These are phyloP conservation scores for Gastrolobium bilobum DNA, from an alignment of 306 rosid species.

Conservation along the genomic window DNA sequence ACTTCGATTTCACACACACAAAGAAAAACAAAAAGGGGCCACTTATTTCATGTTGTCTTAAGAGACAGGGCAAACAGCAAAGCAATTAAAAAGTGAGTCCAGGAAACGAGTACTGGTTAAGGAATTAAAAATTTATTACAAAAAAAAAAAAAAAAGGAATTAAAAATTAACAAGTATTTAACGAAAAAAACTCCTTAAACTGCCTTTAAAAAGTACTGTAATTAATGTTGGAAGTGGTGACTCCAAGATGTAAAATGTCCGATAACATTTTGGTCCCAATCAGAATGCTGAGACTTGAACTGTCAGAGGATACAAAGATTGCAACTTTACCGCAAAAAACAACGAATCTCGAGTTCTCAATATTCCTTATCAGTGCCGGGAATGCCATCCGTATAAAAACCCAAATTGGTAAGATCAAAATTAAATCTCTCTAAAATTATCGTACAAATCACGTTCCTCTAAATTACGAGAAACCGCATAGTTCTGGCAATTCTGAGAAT, in stretches of 20 bases:
- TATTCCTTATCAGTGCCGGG: background rate
- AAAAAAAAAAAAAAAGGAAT: too few relatives aligned
- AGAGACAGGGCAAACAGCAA: background rate
- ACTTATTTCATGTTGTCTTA: background rate
- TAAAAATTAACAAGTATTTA: too few relatives aligned
- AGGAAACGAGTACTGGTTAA: too few relatives aligned
- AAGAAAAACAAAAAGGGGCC: background rate
- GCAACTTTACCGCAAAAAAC: background rate
- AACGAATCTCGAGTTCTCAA: background rate
- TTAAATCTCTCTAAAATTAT: background rate
- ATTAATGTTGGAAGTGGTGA: background rate
- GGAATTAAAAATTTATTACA: too few relatives aligned
- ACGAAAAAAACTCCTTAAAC: too few relatives aligned
- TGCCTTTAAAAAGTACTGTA: background rate
- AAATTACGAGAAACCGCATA: too few relatives aligned
- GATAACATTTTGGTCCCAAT: conserved; percentile 8
- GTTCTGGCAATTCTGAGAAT: background rate
- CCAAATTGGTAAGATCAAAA: background rate
- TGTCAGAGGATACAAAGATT: background rate
- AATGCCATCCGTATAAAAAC: background rate
- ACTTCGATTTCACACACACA: background rate
- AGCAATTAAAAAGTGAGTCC: background rate
- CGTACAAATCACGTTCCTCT: background rate
- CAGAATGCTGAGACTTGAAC: conserved; percentile 6
- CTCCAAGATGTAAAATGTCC: background rate